Evolutionary conservation across 2,329 filamentous ascomycete genomes (phyloP), one percentile per base, ranked within the genome.

Genomic region (Pyrenochaeta sp.): DNA sequence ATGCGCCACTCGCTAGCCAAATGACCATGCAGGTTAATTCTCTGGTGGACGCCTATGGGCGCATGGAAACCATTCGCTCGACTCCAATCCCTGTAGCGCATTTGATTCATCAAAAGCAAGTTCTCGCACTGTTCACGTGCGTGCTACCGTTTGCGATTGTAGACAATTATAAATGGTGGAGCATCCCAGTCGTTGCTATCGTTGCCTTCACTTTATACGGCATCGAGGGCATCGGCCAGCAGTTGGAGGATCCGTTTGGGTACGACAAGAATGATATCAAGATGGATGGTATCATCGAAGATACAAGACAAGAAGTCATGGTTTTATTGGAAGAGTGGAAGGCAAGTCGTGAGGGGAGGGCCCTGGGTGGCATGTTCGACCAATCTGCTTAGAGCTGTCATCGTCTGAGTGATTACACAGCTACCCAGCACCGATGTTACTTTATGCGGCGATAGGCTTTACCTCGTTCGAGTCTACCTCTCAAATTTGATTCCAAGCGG

Each of bases 231-330:
- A 88, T 88, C 49, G 86, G 85, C 10, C 81, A 80, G 3, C 85
- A 87, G 69, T 75, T 88, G 1, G 86, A 89, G 66, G 86, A 89
- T 66, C 86, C 86, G 1, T 88, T 89, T 67, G 86, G 86, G 1
- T 86, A 86, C 50, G 86, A 87, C 59, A 81, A 82, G 64, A 87
- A 87, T 51, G 86, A 88, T 66, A 88, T 89, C 72, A 87, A 87
- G 66, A 86, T 88, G 81, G 86, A 88, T 68, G 85, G 84, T 3
- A 83, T 88, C 44, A 83, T 85, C 2, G 85, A 86, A 59, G 86
- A 89, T 66, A 77, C 84, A 37, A 75, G 83, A 54, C 78, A 78
- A 33, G 86, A 88, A 71, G 80, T 85, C 15, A 79, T 81, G 57
- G 85, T 85, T 6, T 71, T 87, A 62, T 64, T 88, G 20, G 78